Evolutionary conservation across 352 stramenopile species (phyloP), one percentile per base, ranked within the genome.

Genomic region (Pythium myriotylum): DNA sequence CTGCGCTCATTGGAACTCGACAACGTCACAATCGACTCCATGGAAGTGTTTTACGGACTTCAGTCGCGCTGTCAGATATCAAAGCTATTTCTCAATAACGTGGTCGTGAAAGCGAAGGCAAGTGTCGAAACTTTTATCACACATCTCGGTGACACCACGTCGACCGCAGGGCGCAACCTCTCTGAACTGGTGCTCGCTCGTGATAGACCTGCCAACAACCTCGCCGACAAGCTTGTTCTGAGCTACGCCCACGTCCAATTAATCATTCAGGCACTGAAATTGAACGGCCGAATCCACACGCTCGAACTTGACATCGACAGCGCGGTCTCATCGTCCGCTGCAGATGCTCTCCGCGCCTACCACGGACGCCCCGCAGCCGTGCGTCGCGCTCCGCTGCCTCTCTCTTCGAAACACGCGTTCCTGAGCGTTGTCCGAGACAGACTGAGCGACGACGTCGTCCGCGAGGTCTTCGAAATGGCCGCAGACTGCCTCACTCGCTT

Each of bases 261-360:
- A 3, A 33, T 59, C 40, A 14, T 43, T 10, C 29, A 48, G 6
- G n/a, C 24, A n/a, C 55, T 63, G 4, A 45, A 26, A 19, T 41
- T 13, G 4, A 63, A 63, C 37, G 55, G 55, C 12, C 45, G 33
- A 10, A 14, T 63, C 39, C 55, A 63, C 19, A 63, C 55, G 1
- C 37, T 63, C 0, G 45, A 63, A 12, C 23, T 63, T 1, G 55
- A 56, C 19, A 46, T 56, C 5, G 46, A 50, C 27, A 37, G 46
- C 20, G 24, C 12, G 9, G 19, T 41, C 3, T n/a, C 55, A 12
- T n/a, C 9, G 23, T 37, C 2, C 35, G 41, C 19, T 8, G 23
- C 55, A 10, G 35, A 26, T 17, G 13, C 27, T 3, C 20, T 32
- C 5, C 1, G 2, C 1, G n/a, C 17, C 17, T 20, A 39, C 7